Evolutionary conservation across 1,139 yeast species (phyloP).

Genomic region (Candida tropicalis): DNA sequence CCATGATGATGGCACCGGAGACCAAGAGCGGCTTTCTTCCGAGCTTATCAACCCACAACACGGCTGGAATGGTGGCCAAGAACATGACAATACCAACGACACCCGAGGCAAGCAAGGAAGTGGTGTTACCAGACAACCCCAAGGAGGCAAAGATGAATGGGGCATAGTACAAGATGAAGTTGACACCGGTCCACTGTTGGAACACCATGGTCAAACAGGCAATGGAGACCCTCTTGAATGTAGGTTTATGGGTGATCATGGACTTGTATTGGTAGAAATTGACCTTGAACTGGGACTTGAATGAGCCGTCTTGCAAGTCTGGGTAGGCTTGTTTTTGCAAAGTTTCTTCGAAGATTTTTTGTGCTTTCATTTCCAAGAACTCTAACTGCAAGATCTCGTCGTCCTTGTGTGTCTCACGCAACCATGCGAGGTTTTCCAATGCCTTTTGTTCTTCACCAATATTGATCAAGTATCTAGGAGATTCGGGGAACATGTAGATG

Average conservation of each 20-base stretch:
- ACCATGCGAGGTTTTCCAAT: slow-evolving; percentile 24
- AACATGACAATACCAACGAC: slow-evolving; percentile 52
- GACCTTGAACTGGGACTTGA: slow-evolving; percentile 14
- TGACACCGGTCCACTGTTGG: slow-evolving; percentile 74
- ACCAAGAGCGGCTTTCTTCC: slow-evolving; percentile 19
- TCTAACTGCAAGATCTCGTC: slow-evolving; percentile 21
- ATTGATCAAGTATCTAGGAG: slow-evolving; percentile 26
- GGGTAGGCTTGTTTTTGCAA: slow-evolving; percentile 13
- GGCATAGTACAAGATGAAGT: slow-evolving; percentile 74
- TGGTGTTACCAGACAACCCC: slow-evolving; percentile 21
- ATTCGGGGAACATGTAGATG: slow-evolving; percentile 23
- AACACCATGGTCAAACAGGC: slow-evolving; percentile 65
- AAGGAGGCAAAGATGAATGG: slow-evolving; percentile 23
- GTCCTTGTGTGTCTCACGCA: slow-evolving; percentile 17
- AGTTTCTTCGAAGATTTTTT: slow-evolving; percentile 21
- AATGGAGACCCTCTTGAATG: slow-evolving; percentile 51
- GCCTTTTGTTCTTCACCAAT: slow-evolving; percentile 21
- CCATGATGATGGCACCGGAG: slow-evolving; percentile 17
- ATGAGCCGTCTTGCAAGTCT: slow-evolving; percentile 17
- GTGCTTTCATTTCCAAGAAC: slow-evolving; percentile 23
- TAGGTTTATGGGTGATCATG: slow-evolving; percentile 19
- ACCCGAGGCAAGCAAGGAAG: slow-evolving; percentile 46
- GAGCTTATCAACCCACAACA: slow-evolving; percentile 26
- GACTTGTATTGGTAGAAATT: slow-evolving; percentile 19
- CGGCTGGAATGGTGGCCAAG: slow-evolving; percentile 36